Base-by-base conservation (phyloP, 1,139 yeast genomes). In the Hansenula lynferdii region DNA sequence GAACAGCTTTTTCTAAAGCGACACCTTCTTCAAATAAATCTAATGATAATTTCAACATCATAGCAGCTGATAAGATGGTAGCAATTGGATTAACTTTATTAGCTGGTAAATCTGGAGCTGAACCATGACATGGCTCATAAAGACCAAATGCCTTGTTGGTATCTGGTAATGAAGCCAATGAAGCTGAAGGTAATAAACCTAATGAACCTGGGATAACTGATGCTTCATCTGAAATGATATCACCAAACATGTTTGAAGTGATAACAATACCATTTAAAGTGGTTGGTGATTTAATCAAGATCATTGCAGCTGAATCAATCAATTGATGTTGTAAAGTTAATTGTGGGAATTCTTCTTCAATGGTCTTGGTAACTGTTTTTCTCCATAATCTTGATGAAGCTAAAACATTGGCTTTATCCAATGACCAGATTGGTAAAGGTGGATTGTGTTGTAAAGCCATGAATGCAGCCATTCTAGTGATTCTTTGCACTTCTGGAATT, bases 291-390 rank as follows among this genome's bases (percentile, higher is more conserved):
- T 92, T 87, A 53, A 92, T 85, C 54, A 92, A 69, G 56, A 90
- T 89, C 98, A 92, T 92, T 37, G 98, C 97, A 36, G 98, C 98
- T 10, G 97, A 87, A 65, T 92, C 98, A 56, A 92, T 90, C 64
- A 92, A 77, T 70, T 92, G 98, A 65, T 92, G 96, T 61, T 90
- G 86, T 30, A 89, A 72, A 14, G 72, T 73, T 54, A 92, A 71
- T 55, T 80, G 85, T 38, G 98, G 98, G 71, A 92, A 92, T 64
- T 92, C 98, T 45, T 78, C 77, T 46, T 72, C 66, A 50, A 92
- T 83, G 32, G 92, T 85, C 58, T 82, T 78, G 50, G 87, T 87
- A 32, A 90, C 97, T 18, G 95, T 86, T 61, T 76, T 80, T 68
- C 98, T 80, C 98, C 98, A 92, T 56, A 92, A 73, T 65, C 98